A percentile compares a stretch with the other conserved stretches of the same genome.
Evolutionary conservation across 805 yeast genomes (phyloP).

Genomic region (Sugiyamaella valdiviana): DNA sequence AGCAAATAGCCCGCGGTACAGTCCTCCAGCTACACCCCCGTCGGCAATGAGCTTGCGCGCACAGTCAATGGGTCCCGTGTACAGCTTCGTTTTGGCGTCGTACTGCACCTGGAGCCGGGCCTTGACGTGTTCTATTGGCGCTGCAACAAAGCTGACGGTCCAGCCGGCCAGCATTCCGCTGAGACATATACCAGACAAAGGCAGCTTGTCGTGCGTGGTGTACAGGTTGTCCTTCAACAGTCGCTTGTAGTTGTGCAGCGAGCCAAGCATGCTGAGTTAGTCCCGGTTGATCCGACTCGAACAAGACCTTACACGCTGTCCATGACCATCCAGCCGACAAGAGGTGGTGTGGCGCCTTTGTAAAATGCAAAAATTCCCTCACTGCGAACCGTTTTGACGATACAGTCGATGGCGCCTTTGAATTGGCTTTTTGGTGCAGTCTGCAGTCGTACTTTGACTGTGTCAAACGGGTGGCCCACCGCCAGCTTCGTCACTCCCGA

Average conservation of each 20-base stretch:
- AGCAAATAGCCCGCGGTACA: constrained; percentile 75
- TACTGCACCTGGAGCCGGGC: constrained; percentile 88
- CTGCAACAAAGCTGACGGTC: constrained; percentile 94
- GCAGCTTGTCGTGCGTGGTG: constrained; percentile 53
- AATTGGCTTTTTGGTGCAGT: constrained; percentile 64
- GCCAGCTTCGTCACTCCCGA: constrained; percentile 82
- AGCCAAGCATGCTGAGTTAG: constrained; percentile 60
- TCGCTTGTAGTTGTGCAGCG: constrained; percentile 69
- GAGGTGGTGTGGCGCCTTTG: constrained; percentile 88
- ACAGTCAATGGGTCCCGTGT: constrained; percentile 78
- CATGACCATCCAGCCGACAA: constrained; percentile 91
- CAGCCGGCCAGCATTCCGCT: constrained; percentile 79
- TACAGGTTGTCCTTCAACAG: constrained; percentile 60
- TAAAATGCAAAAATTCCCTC: constrained; percentile 80
- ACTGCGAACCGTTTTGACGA: constrained; percentile 57
- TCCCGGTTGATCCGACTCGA: background rate
- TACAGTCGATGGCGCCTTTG: constrained; percentile 79
- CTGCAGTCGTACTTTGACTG: constrained; percentile 81
- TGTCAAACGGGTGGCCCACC: constrained; percentile 92
- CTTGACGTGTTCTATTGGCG: constrained; percentile 85
- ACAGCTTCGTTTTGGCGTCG: constrained; percentile 60
- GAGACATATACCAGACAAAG: constrained; percentile 64
- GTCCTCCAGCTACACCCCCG: constrained; percentile 58
- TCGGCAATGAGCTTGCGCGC: constrained; percentile 34
- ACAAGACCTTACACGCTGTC: constrained; percentile 52